A percentile compares a stretch with the other conserved stretches of the same genome.
Conservation (phyloP, 2,329 filamentous ascomycete genomes). For the Incumbomyces lentus region DNA sequence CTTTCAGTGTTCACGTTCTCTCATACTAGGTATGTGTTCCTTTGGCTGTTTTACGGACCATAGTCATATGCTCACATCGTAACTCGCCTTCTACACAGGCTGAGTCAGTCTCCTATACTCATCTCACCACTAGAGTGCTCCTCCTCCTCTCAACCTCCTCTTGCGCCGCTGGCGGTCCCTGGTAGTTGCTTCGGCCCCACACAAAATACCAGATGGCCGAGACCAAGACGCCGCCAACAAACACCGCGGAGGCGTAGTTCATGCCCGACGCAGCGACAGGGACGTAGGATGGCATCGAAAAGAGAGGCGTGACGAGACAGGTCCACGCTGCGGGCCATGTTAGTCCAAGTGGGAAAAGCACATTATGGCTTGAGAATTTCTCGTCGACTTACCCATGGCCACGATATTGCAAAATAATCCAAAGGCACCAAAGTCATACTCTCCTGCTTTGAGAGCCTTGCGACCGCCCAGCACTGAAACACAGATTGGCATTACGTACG, state of each 20-base stretch:
- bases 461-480: slow-evolving; percentile 40
- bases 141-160: slow-evolving; percentile 11
- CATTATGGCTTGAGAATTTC: no score
- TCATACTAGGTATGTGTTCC: no score
- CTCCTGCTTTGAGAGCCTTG: slow-evolving; percentile 30
- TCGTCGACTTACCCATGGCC: slow-evolving; percentile 46
- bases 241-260: slow-evolving; percentile 50
- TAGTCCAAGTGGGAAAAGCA: slow-evolving; percentile 47
- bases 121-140: background rate
- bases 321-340: slow-evolving; percentile 12
- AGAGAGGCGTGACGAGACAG: slow-evolving; percentile 41
- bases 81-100: no score
- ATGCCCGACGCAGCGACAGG: slow-evolving; percentile 43
- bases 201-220: slow-evolving; percentile 14
- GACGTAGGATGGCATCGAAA: slow-evolving; percentile 43
- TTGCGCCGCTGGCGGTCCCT: slow-evolving; percentile 28
- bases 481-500: slow-evolving; percentile 46
- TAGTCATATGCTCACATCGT: no score
- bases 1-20: no score
- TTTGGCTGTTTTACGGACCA: no score
- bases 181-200: slow-evolving; percentile 15
- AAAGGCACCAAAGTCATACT: slow-evolving; percentile 51
- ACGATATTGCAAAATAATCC: slow-evolving; percentile 54
- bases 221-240: slow-evolving; percentile 41
- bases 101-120: no score